These are phyloP conservation scores for Catunica adiposa DNA, from an alignment of 2,329 filamentous ascomycete genomes.

Conservation along the genomic window DNA sequence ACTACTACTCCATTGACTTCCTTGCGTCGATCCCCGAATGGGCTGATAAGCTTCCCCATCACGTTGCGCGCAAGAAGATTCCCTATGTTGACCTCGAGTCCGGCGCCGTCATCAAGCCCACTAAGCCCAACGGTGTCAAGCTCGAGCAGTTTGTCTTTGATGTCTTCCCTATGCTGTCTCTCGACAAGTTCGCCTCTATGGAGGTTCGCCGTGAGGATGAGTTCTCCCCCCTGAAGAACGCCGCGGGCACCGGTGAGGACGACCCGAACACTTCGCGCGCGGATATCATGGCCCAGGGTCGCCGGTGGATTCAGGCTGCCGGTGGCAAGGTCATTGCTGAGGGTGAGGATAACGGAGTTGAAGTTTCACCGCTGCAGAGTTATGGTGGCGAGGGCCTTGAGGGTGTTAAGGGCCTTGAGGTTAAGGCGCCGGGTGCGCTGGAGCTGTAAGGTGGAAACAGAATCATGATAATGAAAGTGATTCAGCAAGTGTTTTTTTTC, in stretches of 20 bases:
- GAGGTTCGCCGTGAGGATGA: constrained; percentile 95
- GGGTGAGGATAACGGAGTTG: constrained; percentile 49
- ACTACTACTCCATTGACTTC: constrained; percentile 95
- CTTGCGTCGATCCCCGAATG: constrained; percentile 78
- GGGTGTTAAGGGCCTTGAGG: constrained; percentile 33
- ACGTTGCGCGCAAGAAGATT: constrained; percentile 98
- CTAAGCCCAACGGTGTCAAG: constrained; percentile 96
- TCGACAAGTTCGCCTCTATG: constrained; percentile 85
- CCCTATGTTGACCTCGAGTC: constrained; percentile 61
- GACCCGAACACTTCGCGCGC: constrained; percentile 82
- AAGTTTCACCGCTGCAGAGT: constrained; percentile 84
- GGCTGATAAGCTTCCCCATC: constrained; percentile 76
- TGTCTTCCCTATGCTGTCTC: constrained; percentile 70
- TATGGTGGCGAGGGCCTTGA: constrained; percentile 59
- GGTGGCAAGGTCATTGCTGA: constrained; percentile 56
- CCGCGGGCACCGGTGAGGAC: constrained; percentile 68
- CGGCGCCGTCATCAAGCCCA: constrained; percentile 71
- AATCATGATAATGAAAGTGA: background rate
- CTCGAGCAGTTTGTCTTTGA: constrained; percentile 78
- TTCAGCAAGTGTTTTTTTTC: background rate
- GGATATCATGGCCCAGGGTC: constrained; percentile 81
- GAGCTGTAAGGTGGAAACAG: constrained; percentile 11
- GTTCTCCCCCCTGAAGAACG: constrained; percentile 95
- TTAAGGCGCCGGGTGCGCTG: constrained; percentile 36
- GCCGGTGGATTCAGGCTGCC: constrained; percentile 66